Base-by-base conservation (phyloP, 768 basidiomycete species). In the Roridomyces roridus region DNA sequence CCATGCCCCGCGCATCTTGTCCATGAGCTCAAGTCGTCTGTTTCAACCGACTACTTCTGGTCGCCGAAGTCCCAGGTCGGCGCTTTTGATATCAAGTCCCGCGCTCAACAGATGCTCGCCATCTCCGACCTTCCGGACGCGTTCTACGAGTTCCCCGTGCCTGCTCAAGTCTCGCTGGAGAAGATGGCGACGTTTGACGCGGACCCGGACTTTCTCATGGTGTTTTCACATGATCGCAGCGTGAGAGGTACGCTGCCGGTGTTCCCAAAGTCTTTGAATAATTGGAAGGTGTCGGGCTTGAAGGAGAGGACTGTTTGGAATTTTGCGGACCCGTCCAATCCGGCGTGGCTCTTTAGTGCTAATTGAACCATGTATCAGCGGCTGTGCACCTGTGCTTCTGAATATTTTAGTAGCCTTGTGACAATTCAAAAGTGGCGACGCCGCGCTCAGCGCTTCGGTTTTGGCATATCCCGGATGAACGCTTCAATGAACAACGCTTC, bases 191-290 rank as follows among this genome's bases (percentile, higher is more conserved):
- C 20, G 23, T 60, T 60, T 20, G 59, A 60, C 28, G 53, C 59
- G 1, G 49, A 60, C 28, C 7, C 21, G 17, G 54, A 60, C 26
- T 39, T 60, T 10, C 44, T 65, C 26, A 44, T 46, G 10, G 23
- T 65, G 9, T 28, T 63, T 25, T 21, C 61, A 31, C 64, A 65
- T 21, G 64, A 65, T 44, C 18, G 26, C 4, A 65, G 60, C 29
- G 17, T 64, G 1, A 6, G 4, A 14, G 53, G 17, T 18, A 37
- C 40, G 0, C 42, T 63, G 10, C 56, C 52, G 37, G 44, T 48
- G 12, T 59, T 63, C 46, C 57, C 62, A 10, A 54, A 36, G 25
- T 55, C 51, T n/a, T 25, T 63, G 15, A 31, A n/a, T 8, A 42
- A 11, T 1, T 58, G 56, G 56, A 45, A 58, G 48, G 36, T 18